Base-by-base conservation (phyloP, 1,284 basidiomycete species). In the Phenoliferia sp. region DNA sequence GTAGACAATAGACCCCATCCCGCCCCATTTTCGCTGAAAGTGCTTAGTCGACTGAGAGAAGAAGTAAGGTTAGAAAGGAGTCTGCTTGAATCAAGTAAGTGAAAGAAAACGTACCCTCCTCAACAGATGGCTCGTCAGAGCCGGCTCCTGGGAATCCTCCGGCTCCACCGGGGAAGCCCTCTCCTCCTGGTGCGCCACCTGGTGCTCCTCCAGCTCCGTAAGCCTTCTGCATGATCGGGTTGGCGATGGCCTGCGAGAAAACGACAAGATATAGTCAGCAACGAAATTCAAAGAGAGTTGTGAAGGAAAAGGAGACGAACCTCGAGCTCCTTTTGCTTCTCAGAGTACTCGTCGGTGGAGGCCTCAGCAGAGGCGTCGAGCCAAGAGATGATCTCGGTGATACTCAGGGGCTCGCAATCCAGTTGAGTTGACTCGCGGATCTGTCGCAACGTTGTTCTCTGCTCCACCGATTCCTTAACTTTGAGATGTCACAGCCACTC, bases 311-410 rank as follows among this genome's bases (percentile, higher is more conserved):
- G 50, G 50, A 12, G 50, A n/a, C 10, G 22, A 9, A 54, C 28
- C 84, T 99, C 95, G 67, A 99, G 85, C 82, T 97, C 94, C 85
- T 97, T 95, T 81, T 96, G 94, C 82, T 88, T 90, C 79, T 85
- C 85, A 80, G 93, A 90, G 83, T 97, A 95, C 84, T 99, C 96
- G 78, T 95, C 92, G 83, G 93, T 96, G 73, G 88, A 89, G 16
- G 87, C 96, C 81, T 97, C 92, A 77, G 92, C 89, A 59, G 90
- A 90, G 69, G 75, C 81, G 80, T 97, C 95, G 75, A 99, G 88
- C 91, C 91, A 94, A 69, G 83, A 80, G 82, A 97, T 92, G 69
- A 90, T 81, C 71, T 94, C 92, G 78, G 90, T 87, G 80, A 97
- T 89, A 59, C n/a, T n/a, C n/a, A n/a, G n/a, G n/a, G n/a, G n/a